Conservation (phyloP, 805 yeast genomes). For the Tetrapisispora phaffii region DNA sequence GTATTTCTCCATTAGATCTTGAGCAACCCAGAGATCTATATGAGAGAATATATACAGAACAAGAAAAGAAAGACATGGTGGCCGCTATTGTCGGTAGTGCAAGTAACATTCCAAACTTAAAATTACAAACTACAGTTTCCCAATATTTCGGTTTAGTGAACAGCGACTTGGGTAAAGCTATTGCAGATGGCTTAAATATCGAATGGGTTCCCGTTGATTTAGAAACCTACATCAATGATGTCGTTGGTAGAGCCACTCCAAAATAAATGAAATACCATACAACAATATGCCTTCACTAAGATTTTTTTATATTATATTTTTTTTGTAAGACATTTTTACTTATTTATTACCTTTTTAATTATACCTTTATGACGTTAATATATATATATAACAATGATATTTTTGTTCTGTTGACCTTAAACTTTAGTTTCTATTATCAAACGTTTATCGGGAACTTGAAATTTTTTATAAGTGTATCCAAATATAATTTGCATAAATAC, state of each 20-base stretch:
- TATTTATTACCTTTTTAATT: no score
- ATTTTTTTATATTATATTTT: no score
- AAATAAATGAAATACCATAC: no score
- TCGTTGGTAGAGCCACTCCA: conserved; percentile 21
- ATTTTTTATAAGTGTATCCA: no score
- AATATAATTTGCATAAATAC: no score
- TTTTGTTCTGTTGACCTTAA: no score
- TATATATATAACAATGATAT: no score
- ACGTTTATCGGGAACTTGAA: no score
- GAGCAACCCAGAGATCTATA: conserved; percentile 40
- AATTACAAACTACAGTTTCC: conserved; percentile 32
- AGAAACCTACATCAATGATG: conserved; percentile 27
- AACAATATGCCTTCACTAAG: no score
- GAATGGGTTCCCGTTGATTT: conserved; percentile 28
- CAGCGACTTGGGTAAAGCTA: conserved; percentile 31
- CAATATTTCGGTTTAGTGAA: conserved; percentile 36
- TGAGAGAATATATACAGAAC: conserved; percentile 31
- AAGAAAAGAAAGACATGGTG: conserved; percentile 28
- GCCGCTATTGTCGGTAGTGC: conserved; percentile 35
- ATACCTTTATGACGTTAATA: no score
- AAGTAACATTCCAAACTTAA: conserved; percentile 22
- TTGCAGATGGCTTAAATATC: conserved; percentile 36
- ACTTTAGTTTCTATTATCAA: no score
- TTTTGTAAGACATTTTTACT: no score
- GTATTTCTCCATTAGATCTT: conserved; percentile 36